A percentile compares a stretch with the other conserved stretches of the same genome.
phyloP scores from a whole-genome alignment of 2,329 filamentous ascomycete genomes.

The Alternaria postmessia region DNA sequence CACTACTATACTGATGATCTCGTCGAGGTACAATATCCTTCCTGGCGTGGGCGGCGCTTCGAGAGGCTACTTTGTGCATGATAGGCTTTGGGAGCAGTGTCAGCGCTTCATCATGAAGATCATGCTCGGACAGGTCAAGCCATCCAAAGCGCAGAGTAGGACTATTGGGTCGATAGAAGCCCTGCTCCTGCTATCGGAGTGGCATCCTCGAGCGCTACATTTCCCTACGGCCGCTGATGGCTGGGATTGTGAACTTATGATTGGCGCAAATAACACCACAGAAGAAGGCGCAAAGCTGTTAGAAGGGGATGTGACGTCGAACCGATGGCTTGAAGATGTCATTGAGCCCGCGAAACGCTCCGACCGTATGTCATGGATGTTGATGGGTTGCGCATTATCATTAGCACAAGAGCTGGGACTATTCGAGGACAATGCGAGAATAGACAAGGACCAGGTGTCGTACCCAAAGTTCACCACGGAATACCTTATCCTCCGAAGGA shows the following conservation, averaged over 20 bases:
- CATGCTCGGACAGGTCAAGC: conserved; percentile 63
- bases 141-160: conserved; percentile 59
- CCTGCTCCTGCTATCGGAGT: conserved; percentile 63
- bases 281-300: conserved; percentile 45
- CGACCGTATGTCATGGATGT: conserved; percentile 68
- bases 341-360: conserved; percentile 63
- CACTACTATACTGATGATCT: conserved; percentile 63
- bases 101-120: conserved; percentile 63
- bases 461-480: conserved; percentile 44
- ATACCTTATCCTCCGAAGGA: conserved; percentile 42
- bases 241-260: conserved; percentile 63
- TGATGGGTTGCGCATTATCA: conserved; percentile 63
- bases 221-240: conserved; percentile 63
- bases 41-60: conserved; percentile 54
- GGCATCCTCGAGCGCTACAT: conserved; percentile 64
- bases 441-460: conserved; percentile 47
- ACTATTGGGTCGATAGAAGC: conserved; percentile 63
- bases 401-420: conserved; percentile 63
- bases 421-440: conserved; percentile 54
- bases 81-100: conserved; percentile 63
- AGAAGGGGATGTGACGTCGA: conserved; percentile 49
- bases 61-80: conserved; percentile 62
- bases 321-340: conserved; percentile 62
- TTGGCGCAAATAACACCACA: conserved; percentile 52
- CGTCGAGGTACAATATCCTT: conserved; percentile 59